phyloP scores from a whole-genome alignment of 2,329 filamentous ascomycete genomes.

The Verticillium alfalfae region DNA sequence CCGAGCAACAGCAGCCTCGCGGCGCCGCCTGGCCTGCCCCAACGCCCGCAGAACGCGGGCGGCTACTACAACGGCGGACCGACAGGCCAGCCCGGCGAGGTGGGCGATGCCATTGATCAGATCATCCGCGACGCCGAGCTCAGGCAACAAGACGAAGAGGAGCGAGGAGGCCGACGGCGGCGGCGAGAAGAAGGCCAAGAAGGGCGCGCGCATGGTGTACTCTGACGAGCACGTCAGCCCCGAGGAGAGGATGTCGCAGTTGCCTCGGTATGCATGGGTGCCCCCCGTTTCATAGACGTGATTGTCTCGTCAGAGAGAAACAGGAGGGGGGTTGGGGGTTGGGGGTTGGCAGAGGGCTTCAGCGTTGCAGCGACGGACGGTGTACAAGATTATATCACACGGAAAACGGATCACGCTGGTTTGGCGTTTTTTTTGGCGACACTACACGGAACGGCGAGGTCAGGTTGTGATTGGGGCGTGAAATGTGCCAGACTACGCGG shows the following conservation, averaged over 20 bases:
- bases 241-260: conserved; percentile 80
- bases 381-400: background rate
- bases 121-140: conserved; percentile 61
- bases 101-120: conserved; percentile 59
- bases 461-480: too few relatives aligned
- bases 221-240: conserved; percentile 74
- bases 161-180: conserved; percentile 31
- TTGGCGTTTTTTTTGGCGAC: background rate
- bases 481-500: too few relatives aligned
- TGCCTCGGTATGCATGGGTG: conserved; percentile 70
- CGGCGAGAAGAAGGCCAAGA: conserved; percentile 60
- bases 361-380: background rate
- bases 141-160: conserved; percentile 45
- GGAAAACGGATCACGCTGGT: background rate
- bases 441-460: background rate
- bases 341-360: background rate
- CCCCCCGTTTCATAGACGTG: conserved; percentile 20
- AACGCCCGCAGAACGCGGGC: conserved; percentile 32
- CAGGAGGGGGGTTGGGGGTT: background rate
- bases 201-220: conserved; percentile 71
- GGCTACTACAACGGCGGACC: conserved; percentile 18
- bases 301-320: background rate
- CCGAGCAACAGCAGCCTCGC: conserved; percentile 34
- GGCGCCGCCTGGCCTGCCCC: conserved; percentile 34
- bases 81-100: conserved; percentile 24